These are phyloP conservation scores for Aspergillus novoparasiticus DNA, from an alignment of 2,329 filamentous ascomycete genomes.

Conservation along the genomic window DNA sequence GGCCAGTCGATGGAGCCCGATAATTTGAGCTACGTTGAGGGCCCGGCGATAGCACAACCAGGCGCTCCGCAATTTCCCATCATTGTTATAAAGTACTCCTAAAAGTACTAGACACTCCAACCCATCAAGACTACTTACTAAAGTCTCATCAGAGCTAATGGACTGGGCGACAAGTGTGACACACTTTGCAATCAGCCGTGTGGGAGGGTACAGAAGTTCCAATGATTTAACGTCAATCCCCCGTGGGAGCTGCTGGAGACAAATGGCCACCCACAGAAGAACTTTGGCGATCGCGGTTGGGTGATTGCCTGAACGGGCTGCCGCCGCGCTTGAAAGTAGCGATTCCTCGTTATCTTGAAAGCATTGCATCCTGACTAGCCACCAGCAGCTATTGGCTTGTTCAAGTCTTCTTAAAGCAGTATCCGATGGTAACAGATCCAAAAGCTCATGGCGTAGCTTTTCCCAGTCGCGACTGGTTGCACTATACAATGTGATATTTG, in stretches of 20 bases:
- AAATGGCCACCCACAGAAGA: neutral
- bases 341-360: neutral
- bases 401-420: neutral
- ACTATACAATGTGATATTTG: neutral
- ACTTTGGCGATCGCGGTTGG: neutral
- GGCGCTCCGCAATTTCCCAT: neutral
- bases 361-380: neutral
- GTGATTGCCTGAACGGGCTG: neutral
- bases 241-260: neutral
- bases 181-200: neutral
- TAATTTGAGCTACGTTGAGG: neutral
- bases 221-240: neutral
- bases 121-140: neutral
- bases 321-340: neutral
- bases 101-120: neutral
- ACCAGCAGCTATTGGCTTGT: neutral
- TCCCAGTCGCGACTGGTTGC: neutral
- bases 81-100: neutral
- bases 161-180: neutral
- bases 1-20: neutral
- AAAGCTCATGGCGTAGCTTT: neutral
- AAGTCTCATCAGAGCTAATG: neutral
- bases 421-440: neutral
- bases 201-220: neutral
- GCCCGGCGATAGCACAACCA: neutral